Conservation (phyloP, 108 stramenopile genomes). For the Aurantiochytrium sp. region DNA sequence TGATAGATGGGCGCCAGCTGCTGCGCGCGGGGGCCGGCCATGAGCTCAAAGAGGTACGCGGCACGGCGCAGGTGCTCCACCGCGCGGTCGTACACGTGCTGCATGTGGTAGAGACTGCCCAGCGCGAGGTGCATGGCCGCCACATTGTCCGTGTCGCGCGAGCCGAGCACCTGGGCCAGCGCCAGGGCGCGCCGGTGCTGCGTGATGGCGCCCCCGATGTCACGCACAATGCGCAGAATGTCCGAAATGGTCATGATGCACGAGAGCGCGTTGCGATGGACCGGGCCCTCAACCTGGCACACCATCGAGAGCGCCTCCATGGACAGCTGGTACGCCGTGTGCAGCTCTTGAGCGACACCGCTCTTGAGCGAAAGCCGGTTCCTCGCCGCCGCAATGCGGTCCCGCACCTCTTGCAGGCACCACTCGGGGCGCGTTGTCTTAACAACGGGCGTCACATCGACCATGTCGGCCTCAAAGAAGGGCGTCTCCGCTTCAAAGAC, state of each 20-base stretch:
- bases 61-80: conserved; percentile 76
- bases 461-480: conserved; percentile 71
- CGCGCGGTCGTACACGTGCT: conserved; percentile 49
- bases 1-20: conserved; percentile 71
- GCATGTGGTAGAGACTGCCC: conserved; percentile 58
- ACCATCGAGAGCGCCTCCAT: conserved; percentile 72
- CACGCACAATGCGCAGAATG: conserved; percentile 71
- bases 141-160: conserved; percentile 70
- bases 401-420: conserved; percentile 70
- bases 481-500: conserved; percentile 61
- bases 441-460: conserved; percentile 79
- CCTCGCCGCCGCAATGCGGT: conserved; percentile 54
- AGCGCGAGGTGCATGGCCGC: conserved; percentile 58
- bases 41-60: conserved; percentile 72
- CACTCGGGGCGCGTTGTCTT: conserved; percentile 75
- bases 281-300: conserved; percentile 69
- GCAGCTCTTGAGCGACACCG: conserved; percentile 44
- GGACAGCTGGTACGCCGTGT: conserved; percentile 67
- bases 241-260: conserved; percentile 66
- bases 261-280: conserved; percentile 67
- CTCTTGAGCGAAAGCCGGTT: conserved; percentile 62
- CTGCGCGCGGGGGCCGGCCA: conserved; percentile 71
- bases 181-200: conserved; percentile 65
- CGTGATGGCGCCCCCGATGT: conserved; percentile 63
- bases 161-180: conserved; percentile 65